Base-by-base conservation (phyloP, 495 filamentous ascomycete genomes). In the Penicillium macrosclerotiorum region DNA sequence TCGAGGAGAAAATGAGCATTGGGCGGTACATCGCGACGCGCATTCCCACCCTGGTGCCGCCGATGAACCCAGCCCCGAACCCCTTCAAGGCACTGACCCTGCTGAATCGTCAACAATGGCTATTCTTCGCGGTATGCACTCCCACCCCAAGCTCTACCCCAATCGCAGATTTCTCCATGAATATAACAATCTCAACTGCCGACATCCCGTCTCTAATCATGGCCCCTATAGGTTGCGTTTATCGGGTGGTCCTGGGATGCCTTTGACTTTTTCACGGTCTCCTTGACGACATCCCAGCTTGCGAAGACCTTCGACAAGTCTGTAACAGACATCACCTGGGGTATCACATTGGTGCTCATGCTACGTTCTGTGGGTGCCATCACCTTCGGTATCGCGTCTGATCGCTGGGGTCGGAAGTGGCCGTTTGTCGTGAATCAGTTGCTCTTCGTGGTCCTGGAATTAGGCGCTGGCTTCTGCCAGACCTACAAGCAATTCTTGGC, bases 211-310 rank as follows among this genome's bases (percentile, higher is more conserved):
- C 13, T 40, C 42, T 37, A 36, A 57, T 13, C 17, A 32, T 6
- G n/a, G 29, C 37, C 8, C 8, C 16, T 22, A 17, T 13, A 63
- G 59, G 59, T 63, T 51, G 84, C 81, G 5, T 89, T 88, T 47
- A 49, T 75, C 13, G 87, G 78, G 8, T 91, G 87, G 87, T 81
- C 83, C 0, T 92, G 88, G 86, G 89, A 95, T 62, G 81, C 89
- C 11, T 91, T 93, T 49, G 89, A 95, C 59, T 95, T 95, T 74
- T 95, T 95, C 73, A 91, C 87, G 49, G 88, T 93, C 54, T 88
- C 84, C 5, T 63, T 95, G 43, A 90, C 88, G 0, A 80, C 89
- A 16, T 64, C 67, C 4, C 65, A 89, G 23, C 73, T 95, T 20
- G 82, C 87, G 19, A 64, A 81, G 52, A 63, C 68, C 2, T 95